Percentiles rank a stretch among this genome's conserved stretches.
Conservation (phyloP, 805 yeast species). For the Candida rishiriensis region DNA sequence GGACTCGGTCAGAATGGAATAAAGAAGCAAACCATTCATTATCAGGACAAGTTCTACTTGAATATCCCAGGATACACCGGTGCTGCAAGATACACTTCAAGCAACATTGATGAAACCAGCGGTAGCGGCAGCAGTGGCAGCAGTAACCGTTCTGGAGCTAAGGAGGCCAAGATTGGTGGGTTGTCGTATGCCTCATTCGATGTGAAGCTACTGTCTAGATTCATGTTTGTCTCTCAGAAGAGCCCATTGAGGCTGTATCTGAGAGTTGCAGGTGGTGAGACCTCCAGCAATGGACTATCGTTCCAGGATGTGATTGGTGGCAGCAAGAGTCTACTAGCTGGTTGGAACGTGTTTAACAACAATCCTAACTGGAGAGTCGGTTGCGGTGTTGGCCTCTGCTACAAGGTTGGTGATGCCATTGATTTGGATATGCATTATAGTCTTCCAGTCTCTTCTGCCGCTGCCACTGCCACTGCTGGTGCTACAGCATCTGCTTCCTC, state of each 20-base stretch:
- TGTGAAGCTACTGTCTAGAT: conserved; percentile 41
- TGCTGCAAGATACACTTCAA: neutral
- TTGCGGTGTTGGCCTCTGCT: conserved; percentile 53
- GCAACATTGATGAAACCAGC: neutral
- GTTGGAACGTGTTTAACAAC: conserved; percentile 37
- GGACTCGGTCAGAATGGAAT: conserved; percentile 30
- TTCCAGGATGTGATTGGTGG: conserved; percentile 12
- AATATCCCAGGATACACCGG: conserved; percentile 30
- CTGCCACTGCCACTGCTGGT: conserved; percentile 48
- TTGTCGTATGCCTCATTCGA: conserved; percentile 25
- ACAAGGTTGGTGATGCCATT: conserved; percentile 56
- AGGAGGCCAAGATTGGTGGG: conserved; percentile 16
- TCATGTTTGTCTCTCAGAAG: conserved; percentile 48
- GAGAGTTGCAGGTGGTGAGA: conserved; percentile 64
- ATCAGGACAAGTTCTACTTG: conserved; percentile 75
- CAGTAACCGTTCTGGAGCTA: neutral
- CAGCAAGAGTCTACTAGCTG: conserved; percentile 5
- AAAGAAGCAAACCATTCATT: conserved; percentile 38
- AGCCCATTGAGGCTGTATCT: conserved; percentile 59
- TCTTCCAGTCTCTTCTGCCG: conserved; percentile 52
- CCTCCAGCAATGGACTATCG: conserved; percentile 24
- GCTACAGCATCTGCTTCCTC: conserved; percentile 41
- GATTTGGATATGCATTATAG: conserved; percentile 64
- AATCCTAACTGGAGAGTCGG: conserved; percentile 11
- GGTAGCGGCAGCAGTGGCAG: neutral